Evolutionary conservation across 2,329 filamentous ascomycete genomes (phyloP).

Genomic region (Alternaria metachromatica): DNA sequence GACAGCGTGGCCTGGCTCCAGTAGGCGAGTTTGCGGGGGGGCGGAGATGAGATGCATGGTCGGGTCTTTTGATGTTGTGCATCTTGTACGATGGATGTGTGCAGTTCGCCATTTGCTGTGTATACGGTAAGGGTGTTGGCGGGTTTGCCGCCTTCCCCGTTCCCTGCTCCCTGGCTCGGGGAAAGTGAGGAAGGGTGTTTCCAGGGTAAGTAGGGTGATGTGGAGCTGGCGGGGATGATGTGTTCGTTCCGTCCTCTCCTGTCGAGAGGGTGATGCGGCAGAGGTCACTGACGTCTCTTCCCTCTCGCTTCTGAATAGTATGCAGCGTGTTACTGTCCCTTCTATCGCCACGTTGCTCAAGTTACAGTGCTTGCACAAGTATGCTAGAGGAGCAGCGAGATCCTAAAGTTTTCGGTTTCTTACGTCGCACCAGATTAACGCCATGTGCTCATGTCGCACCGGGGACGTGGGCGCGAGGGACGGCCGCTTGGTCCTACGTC

Average conservation of each 20-base stretch:
- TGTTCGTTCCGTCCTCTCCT: not conserved
- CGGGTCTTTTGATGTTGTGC: conserved; percentile 15
- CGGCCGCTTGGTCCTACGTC: conserved; percentile 12
- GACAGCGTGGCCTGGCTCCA: conserved; percentile 28
- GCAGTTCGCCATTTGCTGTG: conserved; percentile 9
- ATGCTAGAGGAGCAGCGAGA: not conserved
- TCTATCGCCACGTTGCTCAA: not conserved
- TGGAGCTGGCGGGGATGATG: not conserved
- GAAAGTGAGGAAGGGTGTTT: not conserved
- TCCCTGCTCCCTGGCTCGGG: conserved; percentile 21
- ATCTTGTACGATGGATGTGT: not conserved
- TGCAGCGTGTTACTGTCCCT: not conserved
- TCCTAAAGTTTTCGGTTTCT: not conserved
- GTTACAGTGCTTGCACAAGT: not conserved
- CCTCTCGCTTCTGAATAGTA: not conserved
- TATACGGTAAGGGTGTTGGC: not conserved
- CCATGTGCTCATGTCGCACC: conserved; percentile 19
- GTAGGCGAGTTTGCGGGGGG: conserved; percentile 27
- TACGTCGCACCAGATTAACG: conserved; percentile 17
- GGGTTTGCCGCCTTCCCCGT: not conserved
- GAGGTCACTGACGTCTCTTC: not conserved
- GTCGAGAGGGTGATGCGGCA: not conserved
- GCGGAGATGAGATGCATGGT: conserved; percentile 23
- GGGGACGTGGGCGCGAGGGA: conserved; percentile 1
- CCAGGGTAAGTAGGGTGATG: not conserved